These are phyloP conservation scores for Coemansia sp. DNA, from an alignment of 371 early-diverging fungal species.

Conservation along the genomic window DNA sequence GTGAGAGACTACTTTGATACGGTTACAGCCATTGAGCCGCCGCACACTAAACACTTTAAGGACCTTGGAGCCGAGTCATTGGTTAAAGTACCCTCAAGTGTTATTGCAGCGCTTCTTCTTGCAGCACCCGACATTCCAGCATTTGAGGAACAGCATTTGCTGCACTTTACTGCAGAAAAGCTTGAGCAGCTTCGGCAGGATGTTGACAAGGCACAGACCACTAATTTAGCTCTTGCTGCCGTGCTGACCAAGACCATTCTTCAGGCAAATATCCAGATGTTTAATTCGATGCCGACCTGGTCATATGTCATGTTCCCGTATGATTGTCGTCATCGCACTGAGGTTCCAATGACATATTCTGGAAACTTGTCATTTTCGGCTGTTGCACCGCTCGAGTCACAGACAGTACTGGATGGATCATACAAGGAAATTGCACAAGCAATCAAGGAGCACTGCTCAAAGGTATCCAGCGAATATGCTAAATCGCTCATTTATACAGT, in stretches of 20 bases:
- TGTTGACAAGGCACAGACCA: constrained; percentile 22
- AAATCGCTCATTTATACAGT: constrained; percentile 25
- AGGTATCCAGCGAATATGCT: constrained; percentile 13
- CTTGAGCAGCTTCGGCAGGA: constrained; percentile 39
- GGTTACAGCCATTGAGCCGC: constrained; percentile 21
- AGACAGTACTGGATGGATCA: constrained; percentile 4
- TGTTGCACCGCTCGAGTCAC: constrained; percentile 16
- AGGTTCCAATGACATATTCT: constrained; percentile 20
- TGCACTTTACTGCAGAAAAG: constrained; percentile 24
- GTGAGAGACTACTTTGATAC: constrained; percentile 25
- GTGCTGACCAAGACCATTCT: constrained; percentile 23
- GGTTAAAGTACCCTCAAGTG: constrained; percentile 12
- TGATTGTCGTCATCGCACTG: constrained; percentile 27
- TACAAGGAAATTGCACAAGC: constrained; percentile 18
- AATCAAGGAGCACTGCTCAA: constrained; percentile 24
- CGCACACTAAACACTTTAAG: constrained; percentile 29
- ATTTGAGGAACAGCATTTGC: constrained; percentile 33
- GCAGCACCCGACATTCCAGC: constrained; percentile 23
- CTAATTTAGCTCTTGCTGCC: constrained; percentile 20
- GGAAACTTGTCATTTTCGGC: constrained; percentile 35
- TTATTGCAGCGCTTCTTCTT: constrained; percentile 35
- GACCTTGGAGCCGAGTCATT: constrained; percentile 1
- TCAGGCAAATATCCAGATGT: constrained; percentile 21
- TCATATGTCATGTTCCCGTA: constrained; percentile 40
- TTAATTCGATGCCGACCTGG: constrained; percentile 9